A percentile compares a stretch with the other conserved stretches of the same genome.
Conservation (phyloP, 2,329 filamentous ascomycete genomes). For the Beauveria sp. region DNA sequence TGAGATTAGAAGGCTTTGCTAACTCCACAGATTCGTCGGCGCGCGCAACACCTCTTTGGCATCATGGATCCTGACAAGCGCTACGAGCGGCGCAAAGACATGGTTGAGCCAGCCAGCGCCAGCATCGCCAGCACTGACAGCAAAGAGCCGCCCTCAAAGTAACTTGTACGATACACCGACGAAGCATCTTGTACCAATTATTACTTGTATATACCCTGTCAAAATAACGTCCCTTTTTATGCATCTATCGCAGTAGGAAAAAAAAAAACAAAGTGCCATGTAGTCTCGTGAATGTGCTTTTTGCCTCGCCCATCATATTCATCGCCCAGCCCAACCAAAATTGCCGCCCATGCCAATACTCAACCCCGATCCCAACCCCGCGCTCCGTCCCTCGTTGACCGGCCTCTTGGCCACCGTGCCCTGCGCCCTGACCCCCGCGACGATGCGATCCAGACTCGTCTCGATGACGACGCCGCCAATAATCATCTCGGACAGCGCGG, state of each 20-base stretch:
- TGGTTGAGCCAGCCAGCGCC: conserved; percentile 21
- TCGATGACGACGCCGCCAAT: conserved; percentile 92
- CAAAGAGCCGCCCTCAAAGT: conserved; percentile 20
- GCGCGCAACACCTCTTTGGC: conserved; percentile 32
- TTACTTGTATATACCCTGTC: conserved; percentile 11
- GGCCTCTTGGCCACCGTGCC: conserved; percentile 72
- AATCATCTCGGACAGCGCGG: conserved; percentile 86
- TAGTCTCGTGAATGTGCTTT: neutral
- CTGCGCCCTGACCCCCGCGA: conserved; percentile 72
- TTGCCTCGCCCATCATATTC: conserved; percentile 9
- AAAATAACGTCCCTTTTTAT: neutral
- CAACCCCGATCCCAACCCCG: conserved; percentile 40
- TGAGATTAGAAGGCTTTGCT: neutral
- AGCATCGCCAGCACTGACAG: conserved; percentile 15
- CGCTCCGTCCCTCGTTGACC: conserved; percentile 57
- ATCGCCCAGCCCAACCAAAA: conserved; percentile 46
- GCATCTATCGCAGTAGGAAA: neutral
- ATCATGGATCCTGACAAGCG: conserved; percentile 33
- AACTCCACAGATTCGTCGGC: conserved; percentile 25
- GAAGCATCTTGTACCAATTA: conserved; percentile 23
- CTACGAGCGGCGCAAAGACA: conserved; percentile 33
- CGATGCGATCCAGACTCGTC: conserved; percentile 80
- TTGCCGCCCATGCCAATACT: conserved; percentile 52
- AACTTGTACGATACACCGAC: conserved; percentile 19
- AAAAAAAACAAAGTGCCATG: neutral